phyloP scores from a whole-genome alignment of 2,329 filamentous ascomycete genomes.

The Diaporthe capsici region DNA sequence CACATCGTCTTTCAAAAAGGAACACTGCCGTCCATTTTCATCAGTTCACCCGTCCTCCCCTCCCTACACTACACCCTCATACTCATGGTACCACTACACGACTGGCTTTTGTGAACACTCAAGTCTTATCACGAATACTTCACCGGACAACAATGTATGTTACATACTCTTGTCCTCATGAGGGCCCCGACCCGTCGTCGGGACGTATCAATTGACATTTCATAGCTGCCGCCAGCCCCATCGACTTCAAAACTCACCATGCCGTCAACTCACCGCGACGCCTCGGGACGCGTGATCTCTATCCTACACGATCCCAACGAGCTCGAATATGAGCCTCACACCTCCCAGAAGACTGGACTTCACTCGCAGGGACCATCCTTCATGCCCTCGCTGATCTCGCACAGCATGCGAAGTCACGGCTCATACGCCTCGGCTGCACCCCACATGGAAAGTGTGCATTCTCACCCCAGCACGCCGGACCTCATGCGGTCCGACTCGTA shows the following conservation, averaged over 20 bases:
- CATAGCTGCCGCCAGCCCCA: not conserved
- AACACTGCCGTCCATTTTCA: conserved; percentile 26
- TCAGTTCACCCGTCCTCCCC: not conserved
- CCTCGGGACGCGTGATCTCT: conserved; percentile 39
- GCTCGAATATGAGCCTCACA: conserved; percentile 16
- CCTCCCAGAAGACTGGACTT: not conserved
- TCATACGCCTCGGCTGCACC: conserved; percentile 15
- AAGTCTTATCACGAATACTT: not conserved
- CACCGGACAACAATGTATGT: conserved; percentile 7
- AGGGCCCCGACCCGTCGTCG: not conserved
- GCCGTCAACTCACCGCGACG: conserved; percentile 36
- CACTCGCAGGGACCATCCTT: not conserved
- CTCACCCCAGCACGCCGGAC: conserved; percentile 67
- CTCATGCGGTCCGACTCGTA: conserved; percentile 73
- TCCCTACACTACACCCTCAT: conserved; percentile 1
- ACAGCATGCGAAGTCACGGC: conserved; percentile 20
- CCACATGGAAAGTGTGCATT: conserved; percentile 46
- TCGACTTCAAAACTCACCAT: conserved; percentile 9
- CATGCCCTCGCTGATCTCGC: not conserved
- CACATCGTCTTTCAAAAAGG: conserved; percentile 32
- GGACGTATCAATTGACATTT: conserved; percentile 3
- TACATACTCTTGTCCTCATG: not conserved
- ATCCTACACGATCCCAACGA: conserved; percentile 37
- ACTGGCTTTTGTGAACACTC: not conserved
- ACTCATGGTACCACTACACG: conserved; percentile 5